Base-by-base conservation (phyloP, 2,329 filamentous ascomycete species). In the Xylariaceae sp. region DNA sequence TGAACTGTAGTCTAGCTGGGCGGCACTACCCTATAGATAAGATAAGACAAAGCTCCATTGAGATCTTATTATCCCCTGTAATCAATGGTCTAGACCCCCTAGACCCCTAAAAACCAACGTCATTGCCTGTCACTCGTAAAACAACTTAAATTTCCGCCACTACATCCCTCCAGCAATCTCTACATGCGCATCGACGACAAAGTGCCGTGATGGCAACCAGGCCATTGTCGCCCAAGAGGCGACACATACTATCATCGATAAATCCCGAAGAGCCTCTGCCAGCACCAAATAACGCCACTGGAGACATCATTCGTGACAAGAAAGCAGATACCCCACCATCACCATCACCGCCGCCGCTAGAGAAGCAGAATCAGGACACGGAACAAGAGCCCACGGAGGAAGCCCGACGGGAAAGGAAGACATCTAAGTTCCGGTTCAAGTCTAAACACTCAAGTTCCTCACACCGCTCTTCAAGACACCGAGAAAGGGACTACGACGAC, bases 361-460 rank as follows among this genome's bases (percentile, higher is more conserved):
- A n/a, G n/a, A n/a, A n/a, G n/a, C n/a, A n/a, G n/a, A n/a, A n/a
- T n/a, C n/a, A n/a, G n/a, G n/a, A n/a, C n/a, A n/a, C n/a, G n/a
- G n/a, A n/a, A n/a, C n/a, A n/a, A 29, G 45, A 48, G 14, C n/a
- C 40, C 27, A 40, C 39, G 19, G 40, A 25, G 19, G 54, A 54
- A 19, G 22, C 40, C 17, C 37, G 19, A 23, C 47, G 56, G 37
- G 59, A 49, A n/a, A n/a, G n/a, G 38, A 57, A 55, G 38, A 52
- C 62, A 2, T 64, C 65, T 17, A 69, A 62, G 43, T 69, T 73
- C 48, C 67, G 70, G 29, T 71, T 73, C 55, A 73, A 72, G 46
- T 67, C 66, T 4, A 64, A 64, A 41, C 53, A 55, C 44, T 58
- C 63, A 6, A 52, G 51, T 5, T 59, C 58, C 2, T n/a, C n/a